Conservation (phyloP, 257 asterid genomes). For the Nicotiana undulata region DNA sequence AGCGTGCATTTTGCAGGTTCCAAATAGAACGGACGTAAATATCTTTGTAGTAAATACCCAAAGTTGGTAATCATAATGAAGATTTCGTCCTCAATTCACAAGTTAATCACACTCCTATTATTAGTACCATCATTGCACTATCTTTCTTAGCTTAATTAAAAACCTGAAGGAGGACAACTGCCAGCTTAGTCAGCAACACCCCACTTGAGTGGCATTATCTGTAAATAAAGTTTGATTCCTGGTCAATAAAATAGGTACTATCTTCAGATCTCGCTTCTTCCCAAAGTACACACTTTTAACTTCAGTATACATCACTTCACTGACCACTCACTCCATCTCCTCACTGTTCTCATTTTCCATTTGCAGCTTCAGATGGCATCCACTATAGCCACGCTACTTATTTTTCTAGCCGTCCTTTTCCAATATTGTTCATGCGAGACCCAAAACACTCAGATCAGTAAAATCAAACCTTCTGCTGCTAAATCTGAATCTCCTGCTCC, state of each 20-base stretch:
- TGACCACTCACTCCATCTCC: neutral
- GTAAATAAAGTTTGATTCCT: neutral
- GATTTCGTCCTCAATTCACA: neutral
- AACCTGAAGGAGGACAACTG: neutral
- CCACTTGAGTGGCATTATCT: neutral
- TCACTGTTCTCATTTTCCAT: neutral
- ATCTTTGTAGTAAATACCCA: neutral
- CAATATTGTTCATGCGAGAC: neutral
- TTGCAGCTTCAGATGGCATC: neutral
- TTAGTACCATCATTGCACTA: neutral
- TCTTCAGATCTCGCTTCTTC: neutral
- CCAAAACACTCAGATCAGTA: neutral
- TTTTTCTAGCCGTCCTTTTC: neutral
- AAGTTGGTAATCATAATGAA: too few relatives aligned
- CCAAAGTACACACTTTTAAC: neutral
- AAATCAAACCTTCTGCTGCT: neutral
- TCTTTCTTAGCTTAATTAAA: too few relatives aligned
- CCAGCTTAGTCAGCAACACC: neutral
- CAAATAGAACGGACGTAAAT: neutral
- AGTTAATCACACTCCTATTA: neutral
- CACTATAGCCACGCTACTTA: neutral
- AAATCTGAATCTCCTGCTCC: conserved; percentile 34
- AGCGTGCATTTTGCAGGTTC: too few relatives aligned
- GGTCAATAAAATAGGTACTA: neutral
- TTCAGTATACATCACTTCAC: neutral